phyloP scores from a whole-genome alignment of 106 monocot genomes.

The Agapanthus africanus region DNA sequence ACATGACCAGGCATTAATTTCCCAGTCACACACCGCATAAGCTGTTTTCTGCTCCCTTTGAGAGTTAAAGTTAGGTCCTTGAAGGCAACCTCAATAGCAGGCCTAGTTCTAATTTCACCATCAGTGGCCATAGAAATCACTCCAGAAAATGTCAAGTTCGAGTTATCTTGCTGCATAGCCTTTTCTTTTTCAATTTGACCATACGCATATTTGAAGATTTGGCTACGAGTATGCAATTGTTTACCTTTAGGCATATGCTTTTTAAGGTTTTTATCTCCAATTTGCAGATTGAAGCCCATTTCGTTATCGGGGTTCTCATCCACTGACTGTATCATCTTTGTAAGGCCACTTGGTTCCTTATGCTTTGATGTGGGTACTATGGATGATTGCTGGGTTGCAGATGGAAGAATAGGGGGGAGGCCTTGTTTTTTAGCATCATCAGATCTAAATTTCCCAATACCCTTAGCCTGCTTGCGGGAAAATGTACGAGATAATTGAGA shows the following conservation, averaged over 20 bases:
- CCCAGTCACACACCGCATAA: conserved; percentile 68
- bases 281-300: conserved; percentile 37
- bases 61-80: conserved; percentile 62
- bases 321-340: conserved; percentile 35
- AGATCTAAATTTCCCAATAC: conserved; percentile 3
- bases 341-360: conserved; percentile 28
- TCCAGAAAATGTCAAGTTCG: conserved; percentile 65
- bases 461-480: conserved; percentile 15
- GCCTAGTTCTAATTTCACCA: conserved; percentile 49
- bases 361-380: conserved; percentile 16
- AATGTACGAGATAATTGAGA: conserved; percentile 37
- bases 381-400: conserved; percentile 1
- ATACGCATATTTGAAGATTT: conserved; percentile 85
- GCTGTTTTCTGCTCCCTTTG: conserved; percentile 43
- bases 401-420: background rate
- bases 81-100: conserved; percentile 66
- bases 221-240: conserved; percentile 55
- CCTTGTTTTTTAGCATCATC: background rate
- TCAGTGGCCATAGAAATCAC: conserved; percentile 59
- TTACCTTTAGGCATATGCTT: conserved; percentile 47
- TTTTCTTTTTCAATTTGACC: conserved; percentile 80
- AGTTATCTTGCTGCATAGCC: conserved; percentile 45
- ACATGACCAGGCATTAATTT: conserved; percentile 73
- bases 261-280: conserved; percentile 39
- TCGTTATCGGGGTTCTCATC: conserved; percentile 39